These are phyloP conservation scores for Alternaria sp. DNA, from an alignment of 2,329 filamentous ascomycete genomes.

Conservation along the genomic window DNA sequence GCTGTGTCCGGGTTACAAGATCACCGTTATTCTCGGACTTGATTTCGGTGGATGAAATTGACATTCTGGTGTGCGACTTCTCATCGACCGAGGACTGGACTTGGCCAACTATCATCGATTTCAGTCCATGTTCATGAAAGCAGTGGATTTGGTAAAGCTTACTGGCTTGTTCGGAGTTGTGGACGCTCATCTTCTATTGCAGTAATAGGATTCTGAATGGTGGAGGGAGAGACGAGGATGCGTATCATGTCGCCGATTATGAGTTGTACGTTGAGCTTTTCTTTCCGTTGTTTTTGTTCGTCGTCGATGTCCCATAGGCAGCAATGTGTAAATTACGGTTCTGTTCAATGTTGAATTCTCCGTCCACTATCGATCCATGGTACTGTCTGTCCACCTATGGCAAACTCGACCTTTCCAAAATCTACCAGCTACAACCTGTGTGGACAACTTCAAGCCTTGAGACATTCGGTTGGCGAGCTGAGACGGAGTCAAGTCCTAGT, in stretches of 20 bases:
- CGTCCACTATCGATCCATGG: not conserved
- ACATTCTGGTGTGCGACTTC: not conserved
- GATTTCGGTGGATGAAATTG: not conserved
- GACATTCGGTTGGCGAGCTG: not conserved
- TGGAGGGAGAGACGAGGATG: too few relatives aligned
- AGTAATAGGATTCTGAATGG: not conserved
- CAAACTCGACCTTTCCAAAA: not conserved
- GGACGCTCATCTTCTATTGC: slow-evolving; percentile 1
- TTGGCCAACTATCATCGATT: not conserved
- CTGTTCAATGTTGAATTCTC: not conserved
- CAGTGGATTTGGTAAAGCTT: not conserved
- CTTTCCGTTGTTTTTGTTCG: not conserved
- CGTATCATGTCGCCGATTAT: not conserved
- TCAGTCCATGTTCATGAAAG: not conserved
- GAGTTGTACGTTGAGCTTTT: not conserved
- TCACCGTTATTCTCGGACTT: slow-evolving; percentile 17
- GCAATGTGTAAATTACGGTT: not conserved
- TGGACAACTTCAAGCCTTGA: not conserved
- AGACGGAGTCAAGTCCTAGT: not conserved
- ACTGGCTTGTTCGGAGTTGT: not conserved
- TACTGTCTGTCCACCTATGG: not conserved
- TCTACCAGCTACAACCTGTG: not conserved
- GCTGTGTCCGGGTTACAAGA: slow-evolving; percentile 24
- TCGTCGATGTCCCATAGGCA: not conserved
- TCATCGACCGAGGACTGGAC: not conserved